Conservation (phyloP, 2,329 filamentous ascomycete genomes). For the Plectosphaerella plurivora region DNA sequence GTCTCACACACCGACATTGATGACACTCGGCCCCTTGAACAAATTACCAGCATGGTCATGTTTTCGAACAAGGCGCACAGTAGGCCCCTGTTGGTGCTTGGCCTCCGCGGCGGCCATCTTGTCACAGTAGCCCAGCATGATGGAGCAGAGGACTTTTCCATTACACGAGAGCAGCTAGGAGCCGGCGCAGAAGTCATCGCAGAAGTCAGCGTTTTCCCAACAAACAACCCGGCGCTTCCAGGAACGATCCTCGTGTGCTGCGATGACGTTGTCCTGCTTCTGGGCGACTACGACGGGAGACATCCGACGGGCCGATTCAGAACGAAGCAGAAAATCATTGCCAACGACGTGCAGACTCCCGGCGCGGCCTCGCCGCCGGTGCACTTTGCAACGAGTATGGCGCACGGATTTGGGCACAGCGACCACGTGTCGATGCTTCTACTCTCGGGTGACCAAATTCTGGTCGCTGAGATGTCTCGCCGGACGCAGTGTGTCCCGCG, state of each 20-base stretch:
- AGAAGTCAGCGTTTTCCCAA: constrained; percentile 27
- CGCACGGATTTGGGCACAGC: constrained; percentile 27
- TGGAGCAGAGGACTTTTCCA: background rate
- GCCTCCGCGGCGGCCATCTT: constrained; percentile 49
- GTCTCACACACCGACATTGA: background rate
- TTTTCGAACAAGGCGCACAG: constrained; percentile 16
- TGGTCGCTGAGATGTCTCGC: constrained; percentile 48
- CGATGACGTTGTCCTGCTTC: constrained; percentile 39
- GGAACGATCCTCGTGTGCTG: constrained; percentile 39
- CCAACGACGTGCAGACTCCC: constrained; percentile 43
- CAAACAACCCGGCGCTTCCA: constrained; percentile 1
- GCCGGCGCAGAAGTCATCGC: no score
- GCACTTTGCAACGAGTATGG: constrained; percentile 40
- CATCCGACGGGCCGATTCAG: constrained; percentile 23
- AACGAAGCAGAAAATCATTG: constrained; percentile 42
- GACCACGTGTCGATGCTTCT: constrained; percentile 42
- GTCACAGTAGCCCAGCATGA: constrained; percentile 29
- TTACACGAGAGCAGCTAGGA: constrained; percentile 28
- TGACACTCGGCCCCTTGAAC: constrained; percentile 3
- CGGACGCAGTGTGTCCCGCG: constrained; percentile 44
- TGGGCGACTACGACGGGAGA: constrained; percentile 31
- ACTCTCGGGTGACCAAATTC: constrained; percentile 42
- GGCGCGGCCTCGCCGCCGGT: constrained; percentile 42
- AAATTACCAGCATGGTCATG: constrained; percentile 39
- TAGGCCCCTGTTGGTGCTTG: constrained; percentile 32